A percentile compares a stretch with the other conserved stretches of the same genome.
These are phyloP conservation scores for Sedum album DNA, from an alignment of 164 flowering plant genomes.

Conservation along the genomic window DNA sequence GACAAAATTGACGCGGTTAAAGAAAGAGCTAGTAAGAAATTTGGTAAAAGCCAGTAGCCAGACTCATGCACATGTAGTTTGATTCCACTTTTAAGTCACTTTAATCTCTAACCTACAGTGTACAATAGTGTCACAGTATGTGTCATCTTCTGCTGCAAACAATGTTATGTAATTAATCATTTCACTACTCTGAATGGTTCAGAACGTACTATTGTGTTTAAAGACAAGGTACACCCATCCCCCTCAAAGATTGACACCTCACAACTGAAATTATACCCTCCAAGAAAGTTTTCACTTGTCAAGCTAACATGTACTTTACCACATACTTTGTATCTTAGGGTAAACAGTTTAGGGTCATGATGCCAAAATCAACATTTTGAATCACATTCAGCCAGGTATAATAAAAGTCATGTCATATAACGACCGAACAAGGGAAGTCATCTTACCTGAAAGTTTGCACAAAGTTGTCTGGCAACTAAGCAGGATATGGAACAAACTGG, in stretches of 20 bases:
- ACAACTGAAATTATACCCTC: not conserved
- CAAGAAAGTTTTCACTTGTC: not conserved
- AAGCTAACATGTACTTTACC: not conserved
- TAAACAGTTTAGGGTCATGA: not conserved
- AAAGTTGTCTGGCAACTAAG: too few relatives aligned
- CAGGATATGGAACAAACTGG: too few relatives aligned
- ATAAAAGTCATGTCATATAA: not conserved
- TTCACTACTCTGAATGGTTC: not conserved
- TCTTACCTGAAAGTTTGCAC: not conserved
- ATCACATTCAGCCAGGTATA: not conserved
- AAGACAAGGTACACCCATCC: slow-evolving; percentile 4
- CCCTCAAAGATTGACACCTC: not conserved
- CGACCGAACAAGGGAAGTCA: not conserved
- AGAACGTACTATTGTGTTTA: not conserved
- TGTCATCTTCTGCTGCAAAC: not conserved
- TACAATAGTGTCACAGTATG: not conserved
- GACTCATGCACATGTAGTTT: slow-evolving; percentile 1
- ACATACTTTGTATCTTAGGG: slow-evolving; percentile 2
- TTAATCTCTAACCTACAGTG: slow-evolving; percentile 1
- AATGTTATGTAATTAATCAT: slow-evolving; percentile 5
- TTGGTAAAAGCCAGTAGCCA: not conserved
- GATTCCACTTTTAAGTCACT: not conserved
- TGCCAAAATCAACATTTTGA: not conserved
- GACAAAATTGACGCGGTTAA: not conserved
- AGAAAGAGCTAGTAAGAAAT: not conserved